Percentiles rank a stretch among this genome's conserved stretches.
These are phyloP conservation scores for Eurotiales sp. DNA, from an alignment of 2,329 filamentous ascomycete species.

Conservation along the genomic window DNA sequence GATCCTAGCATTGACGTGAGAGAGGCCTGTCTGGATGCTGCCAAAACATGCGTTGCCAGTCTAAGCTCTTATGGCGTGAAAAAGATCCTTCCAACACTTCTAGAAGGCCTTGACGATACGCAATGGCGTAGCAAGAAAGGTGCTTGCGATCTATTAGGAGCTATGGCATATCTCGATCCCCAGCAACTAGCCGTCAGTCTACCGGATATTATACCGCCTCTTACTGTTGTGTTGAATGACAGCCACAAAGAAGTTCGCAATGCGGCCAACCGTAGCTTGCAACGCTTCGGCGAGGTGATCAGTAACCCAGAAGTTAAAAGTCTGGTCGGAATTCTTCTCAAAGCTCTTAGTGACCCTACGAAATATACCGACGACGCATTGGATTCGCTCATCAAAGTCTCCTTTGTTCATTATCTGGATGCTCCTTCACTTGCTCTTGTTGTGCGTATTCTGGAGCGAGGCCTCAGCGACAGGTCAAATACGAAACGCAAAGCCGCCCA, in stretches of 20 bases:
- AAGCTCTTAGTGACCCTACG: slow-evolving; percentile 93
- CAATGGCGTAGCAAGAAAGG: slow-evolving; percentile 99
- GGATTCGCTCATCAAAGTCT: slow-evolving; percentile 94
- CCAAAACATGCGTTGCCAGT: slow-evolving; percentile 89
- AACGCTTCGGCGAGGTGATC: slow-evolving; percentile 97
- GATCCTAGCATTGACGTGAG: slow-evolving; percentile 85
- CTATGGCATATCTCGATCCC: slow-evolving; percentile 97
- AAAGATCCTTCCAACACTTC: slow-evolving; percentile 82
- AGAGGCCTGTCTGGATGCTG: slow-evolving; percentile 85
- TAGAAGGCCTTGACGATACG: slow-evolving; percentile 87
- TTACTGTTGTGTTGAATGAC: slow-evolving; percentile 92
- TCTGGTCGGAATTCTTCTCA: slow-evolving; percentile 84
- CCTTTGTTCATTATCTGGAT: slow-evolving; percentile 97
- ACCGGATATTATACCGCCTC: slow-evolving; percentile 92
- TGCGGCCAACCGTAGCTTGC: slow-evolving; percentile 90
- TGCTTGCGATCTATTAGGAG: slow-evolving; percentile 90
- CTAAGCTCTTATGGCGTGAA: slow-evolving; percentile 96
- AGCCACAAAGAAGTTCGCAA: slow-evolving; percentile 94
- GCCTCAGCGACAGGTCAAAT: slow-evolving; percentile 81
- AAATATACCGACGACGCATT: slow-evolving; percentile 95
- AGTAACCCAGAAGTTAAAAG: slow-evolving; percentile 96
- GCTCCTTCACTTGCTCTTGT: slow-evolving; percentile 92
- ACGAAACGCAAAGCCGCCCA: slow-evolving; percentile 96
- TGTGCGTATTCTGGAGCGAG: slow-evolving; percentile 90
- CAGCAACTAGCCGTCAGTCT: slow-evolving; percentile 88